These are phyloP conservation scores for Pluteus cervinus DNA, from an alignment of 768 basidiomycete species.

Conservation along the genomic window DNA sequence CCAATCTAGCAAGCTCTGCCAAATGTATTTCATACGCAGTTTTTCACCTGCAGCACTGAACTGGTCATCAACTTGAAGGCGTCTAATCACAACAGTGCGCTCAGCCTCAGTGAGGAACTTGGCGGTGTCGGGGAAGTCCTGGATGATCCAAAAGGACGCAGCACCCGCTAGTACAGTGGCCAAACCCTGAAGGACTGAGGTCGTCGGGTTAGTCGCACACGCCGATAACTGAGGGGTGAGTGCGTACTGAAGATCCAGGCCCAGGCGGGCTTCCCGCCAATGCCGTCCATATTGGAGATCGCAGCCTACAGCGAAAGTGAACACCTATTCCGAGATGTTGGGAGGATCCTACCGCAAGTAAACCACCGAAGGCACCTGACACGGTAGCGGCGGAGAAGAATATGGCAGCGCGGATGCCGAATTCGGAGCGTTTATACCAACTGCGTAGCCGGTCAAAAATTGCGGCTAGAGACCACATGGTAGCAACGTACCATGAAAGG, in stretches of 20 bases:
- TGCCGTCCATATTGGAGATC: slow-evolving; percentile 66
- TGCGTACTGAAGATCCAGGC: slow-evolving; percentile 65
- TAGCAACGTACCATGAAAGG: slow-evolving; percentile 54
- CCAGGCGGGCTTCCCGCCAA: slow-evolving; percentile 61
- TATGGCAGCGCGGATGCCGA: slow-evolving; percentile 58
- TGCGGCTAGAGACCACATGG: slow-evolving; percentile 5
- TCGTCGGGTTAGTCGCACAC: too few relatives aligned
- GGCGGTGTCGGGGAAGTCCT: slow-evolving; percentile 81
- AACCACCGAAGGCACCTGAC: slow-evolving; percentile 77
- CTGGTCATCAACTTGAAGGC: slow-evolving; percentile 62
- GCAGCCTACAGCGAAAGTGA: slow-evolving; percentile 34
- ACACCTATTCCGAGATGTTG: background rate
- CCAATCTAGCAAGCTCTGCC: slow-evolving; percentile 58
- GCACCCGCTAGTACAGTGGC: slow-evolving; percentile 60
- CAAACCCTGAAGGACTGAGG: slow-evolving; percentile 55
- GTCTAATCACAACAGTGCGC: slow-evolving; percentile 56
- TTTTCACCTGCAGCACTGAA: slow-evolving; percentile 70
- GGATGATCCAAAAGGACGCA: slow-evolving; percentile 69
- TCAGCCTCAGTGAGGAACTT: slow-evolving; percentile 72
- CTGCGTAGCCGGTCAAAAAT: slow-evolving; percentile 13
- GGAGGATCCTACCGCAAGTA: slow-evolving; percentile 50
- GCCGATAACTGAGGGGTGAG: background rate
- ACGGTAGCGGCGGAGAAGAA: slow-evolving; percentile 79
- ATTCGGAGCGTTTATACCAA: slow-evolving; percentile 67
- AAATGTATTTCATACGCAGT: slow-evolving; percentile 52